These are phyloP conservation scores for Nissolia schottii DNA, from an alignment of 306 rosid genomes.

Conservation along the genomic window DNA sequence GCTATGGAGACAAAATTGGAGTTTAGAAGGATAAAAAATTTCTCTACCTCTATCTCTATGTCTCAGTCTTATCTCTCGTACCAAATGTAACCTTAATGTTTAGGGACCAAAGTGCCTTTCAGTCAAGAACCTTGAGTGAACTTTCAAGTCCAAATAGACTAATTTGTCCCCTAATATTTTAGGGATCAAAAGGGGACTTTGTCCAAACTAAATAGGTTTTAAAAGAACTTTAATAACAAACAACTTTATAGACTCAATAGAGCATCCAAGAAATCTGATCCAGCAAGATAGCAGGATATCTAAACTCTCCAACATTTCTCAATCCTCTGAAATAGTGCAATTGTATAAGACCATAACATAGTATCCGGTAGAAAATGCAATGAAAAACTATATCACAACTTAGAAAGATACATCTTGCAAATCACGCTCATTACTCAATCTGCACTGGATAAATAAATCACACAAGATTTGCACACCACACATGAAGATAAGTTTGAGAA, in stretches of 20 bases:
- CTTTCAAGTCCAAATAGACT: no score
- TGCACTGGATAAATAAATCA: conserved; percentile 6
- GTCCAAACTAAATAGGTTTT: no score
- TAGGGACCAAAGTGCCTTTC: no score
- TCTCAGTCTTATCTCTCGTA: no score
- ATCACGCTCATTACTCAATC: background rate
- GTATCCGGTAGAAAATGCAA: background rate
- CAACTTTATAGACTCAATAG: background rate
- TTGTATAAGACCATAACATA: background rate
- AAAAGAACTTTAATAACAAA: background rate
- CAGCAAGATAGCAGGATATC: background rate
- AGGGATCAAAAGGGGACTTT: no score
- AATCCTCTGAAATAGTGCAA: background rate
- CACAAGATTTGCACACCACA: conserved; percentile 21
- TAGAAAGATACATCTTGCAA: background rate
- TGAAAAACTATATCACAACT: background rate
- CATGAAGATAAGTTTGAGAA: background rate
- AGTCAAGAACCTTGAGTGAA: no score
- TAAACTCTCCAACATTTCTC: background rate
- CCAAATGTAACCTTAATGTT: no score
- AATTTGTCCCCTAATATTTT: no score
- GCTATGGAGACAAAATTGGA: no score
- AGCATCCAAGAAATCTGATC: background rate
- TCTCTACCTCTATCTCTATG: no score
- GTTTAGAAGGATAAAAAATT: no score